These are phyloP conservation scores for Podospora appendiculata DNA, from an alignment of 495 filamentous ascomycete genomes.

Conservation along the genomic window DNA sequence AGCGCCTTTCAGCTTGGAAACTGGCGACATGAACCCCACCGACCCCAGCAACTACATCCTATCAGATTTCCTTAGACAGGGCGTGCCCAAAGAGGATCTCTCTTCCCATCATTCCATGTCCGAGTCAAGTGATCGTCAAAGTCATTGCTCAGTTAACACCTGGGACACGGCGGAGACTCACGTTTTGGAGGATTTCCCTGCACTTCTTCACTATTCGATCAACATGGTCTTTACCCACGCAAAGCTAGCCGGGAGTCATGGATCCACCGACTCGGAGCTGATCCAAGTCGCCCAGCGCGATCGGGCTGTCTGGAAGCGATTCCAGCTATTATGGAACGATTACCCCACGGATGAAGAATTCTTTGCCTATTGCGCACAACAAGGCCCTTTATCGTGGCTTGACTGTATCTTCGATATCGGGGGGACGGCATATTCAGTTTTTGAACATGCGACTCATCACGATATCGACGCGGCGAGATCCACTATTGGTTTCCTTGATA, in stretches of 20 bases:
- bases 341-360: no score
- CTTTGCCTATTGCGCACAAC: no score
- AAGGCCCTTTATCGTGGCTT: no score
- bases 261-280: not conserved
- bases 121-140: not conserved
- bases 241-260: not conserved
- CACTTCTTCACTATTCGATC: constrained; percentile 4
- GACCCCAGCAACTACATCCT: no score
- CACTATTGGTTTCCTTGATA: no score
- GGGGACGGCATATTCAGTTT: no score
- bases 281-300: not conserved
- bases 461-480: no score
- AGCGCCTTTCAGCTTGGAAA: not conserved
- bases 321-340: no score
- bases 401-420: no score
- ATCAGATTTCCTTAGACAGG: no score
- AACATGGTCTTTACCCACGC: constrained; percentile 5
- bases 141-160: not conserved
- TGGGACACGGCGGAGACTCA: not conserved
- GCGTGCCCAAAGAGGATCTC: not conserved
- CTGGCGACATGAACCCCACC: not conserved
- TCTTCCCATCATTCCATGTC: not conserved
- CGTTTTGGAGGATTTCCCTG: constrained; percentile 7
- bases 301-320: no score
- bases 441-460: no score